These are phyloP conservation scores for Schoenoplectus triqueter DNA, from an alignment of 202 grass and related monocot species.

Conservation along the genomic window DNA sequence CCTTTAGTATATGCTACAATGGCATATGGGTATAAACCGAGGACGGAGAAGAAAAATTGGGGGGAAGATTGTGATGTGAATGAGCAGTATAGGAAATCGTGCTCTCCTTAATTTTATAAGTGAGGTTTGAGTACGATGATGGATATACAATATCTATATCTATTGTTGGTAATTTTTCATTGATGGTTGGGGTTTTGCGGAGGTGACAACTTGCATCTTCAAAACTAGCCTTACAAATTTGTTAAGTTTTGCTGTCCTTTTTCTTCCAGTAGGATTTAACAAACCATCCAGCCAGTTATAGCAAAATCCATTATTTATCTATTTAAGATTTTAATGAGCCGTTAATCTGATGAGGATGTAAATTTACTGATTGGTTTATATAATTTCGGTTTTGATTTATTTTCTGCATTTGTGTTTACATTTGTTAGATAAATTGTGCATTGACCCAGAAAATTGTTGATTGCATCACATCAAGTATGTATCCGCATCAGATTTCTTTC, in stretches of 20 bases:
- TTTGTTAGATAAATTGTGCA: not conserved
- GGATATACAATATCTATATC: conserved; percentile 22
- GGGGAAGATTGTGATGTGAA: conserved; percentile 15
- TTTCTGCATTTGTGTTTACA: not conserved
- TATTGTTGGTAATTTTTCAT: conserved; percentile 31
- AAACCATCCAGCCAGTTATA: conserved; percentile 1
- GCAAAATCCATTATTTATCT: conserved; percentile 21
- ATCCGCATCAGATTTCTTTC: not conserved
- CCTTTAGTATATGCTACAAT: conserved; percentile 23
- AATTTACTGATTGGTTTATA: not conserved
- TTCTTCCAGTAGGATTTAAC: not conserved
- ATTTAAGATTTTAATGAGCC: not conserved
- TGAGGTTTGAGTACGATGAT: not conserved
- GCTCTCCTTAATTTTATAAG: conserved; percentile 17
- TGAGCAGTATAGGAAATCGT: not conserved
- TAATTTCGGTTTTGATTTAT: not conserved
- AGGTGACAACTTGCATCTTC: not conserved
- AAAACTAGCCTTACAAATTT: conserved; percentile 18
- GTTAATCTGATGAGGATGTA: conserved; percentile 9
- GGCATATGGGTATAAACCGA: conserved; percentile 31
- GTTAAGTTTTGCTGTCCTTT: conserved; percentile 22
- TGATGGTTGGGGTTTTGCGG: not conserved
- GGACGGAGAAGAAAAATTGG: not conserved
- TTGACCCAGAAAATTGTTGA: not conserved
- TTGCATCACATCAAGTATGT: not conserved